These are phyloP conservation scores for Fusarium chuoi DNA, from an alignment of 2,329 filamentous ascomycete species.

Conservation along the genomic window DNA sequence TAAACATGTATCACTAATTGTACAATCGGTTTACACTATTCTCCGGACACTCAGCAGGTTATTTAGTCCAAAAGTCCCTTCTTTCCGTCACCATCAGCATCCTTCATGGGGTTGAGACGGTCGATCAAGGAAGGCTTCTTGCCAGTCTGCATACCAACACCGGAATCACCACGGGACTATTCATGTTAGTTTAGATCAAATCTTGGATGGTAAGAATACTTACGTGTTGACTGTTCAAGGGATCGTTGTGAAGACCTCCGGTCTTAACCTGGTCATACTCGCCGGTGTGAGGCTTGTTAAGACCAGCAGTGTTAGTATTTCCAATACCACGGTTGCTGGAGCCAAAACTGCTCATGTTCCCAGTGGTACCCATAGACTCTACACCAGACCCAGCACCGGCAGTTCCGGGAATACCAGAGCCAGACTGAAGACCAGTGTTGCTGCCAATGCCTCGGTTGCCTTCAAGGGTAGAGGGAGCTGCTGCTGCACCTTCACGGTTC, in stretches of 20 bases:
- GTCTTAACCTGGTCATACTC: constrained; percentile 18
- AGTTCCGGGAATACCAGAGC: not conserved
- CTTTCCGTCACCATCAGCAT: constrained; percentile 40
- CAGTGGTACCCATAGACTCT: not conserved
- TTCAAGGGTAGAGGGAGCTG: not conserved
- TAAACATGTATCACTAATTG: constrained; percentile 8
- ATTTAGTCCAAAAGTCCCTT: constrained; percentile 32
- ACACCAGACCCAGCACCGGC: constrained; percentile 3
- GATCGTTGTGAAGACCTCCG: constrained; percentile 27
- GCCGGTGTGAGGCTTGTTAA: constrained; percentile 2
- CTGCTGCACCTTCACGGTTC: not conserved
- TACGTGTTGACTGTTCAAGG: constrained; percentile 25
- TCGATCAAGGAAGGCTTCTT: constrained; percentile 39
- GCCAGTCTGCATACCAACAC: constrained; percentile 4
- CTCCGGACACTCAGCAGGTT: not conserved
- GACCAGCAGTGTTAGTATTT: constrained; percentile 19
- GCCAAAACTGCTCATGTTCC: not conserved
- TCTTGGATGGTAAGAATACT: not conserved
- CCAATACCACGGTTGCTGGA: not conserved
- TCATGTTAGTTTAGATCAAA: not conserved
- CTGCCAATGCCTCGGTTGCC: not conserved
- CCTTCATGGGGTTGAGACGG: constrained; percentile 37
- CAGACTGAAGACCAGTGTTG: not conserved
- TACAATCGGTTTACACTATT: constrained; percentile 7
- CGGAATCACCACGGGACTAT: constrained; percentile 24